A percentile compares a stretch with the other conserved stretches of the same genome.
Conservation (phyloP, 139 green algal genomes). For the Tetratostichococcus sp. region DNA sequence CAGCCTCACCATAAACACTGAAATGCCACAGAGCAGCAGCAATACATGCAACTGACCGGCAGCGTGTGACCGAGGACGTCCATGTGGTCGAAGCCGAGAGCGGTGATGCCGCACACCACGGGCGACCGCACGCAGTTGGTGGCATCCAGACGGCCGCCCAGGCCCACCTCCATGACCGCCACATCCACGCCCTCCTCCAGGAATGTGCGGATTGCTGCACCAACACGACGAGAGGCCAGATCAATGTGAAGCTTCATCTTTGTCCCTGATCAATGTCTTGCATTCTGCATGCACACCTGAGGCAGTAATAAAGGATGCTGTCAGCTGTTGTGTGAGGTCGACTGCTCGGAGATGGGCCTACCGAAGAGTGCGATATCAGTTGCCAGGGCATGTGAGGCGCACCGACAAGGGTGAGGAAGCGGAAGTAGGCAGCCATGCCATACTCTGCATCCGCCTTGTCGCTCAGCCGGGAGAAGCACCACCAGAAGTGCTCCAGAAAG, state of each 20-base stretch:
- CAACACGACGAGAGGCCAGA: not conserved
- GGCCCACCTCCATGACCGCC: slow-evolving; percentile 90
- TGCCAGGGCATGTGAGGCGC: too few species aligned
- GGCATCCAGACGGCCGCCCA: slow-evolving; percentile 92
- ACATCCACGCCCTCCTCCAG: slow-evolving; percentile 70
- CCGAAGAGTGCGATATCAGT: too few species aligned
- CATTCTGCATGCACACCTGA: too few species aligned
- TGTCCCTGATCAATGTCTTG: too few species aligned
- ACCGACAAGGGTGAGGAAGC: slow-evolving; percentile 92
- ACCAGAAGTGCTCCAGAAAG: slow-evolving; percentile 64
- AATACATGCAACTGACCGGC: too few species aligned
- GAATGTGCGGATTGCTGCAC: slow-evolving; percentile 59
- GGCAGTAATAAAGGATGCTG: too few species aligned
- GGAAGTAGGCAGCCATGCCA: slow-evolving; percentile 90
- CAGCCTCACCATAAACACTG: too few species aligned
- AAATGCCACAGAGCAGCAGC: too few species aligned
- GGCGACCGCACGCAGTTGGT: slow-evolving; percentile 77
- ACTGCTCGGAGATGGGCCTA: too few species aligned
- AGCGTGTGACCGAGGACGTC: slow-evolving; percentile 92
- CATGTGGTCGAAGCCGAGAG: slow-evolving; percentile 94
- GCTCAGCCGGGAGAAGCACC: slow-evolving; percentile 38
- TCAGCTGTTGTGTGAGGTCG: too few species aligned
- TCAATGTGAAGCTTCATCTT: too few species aligned
- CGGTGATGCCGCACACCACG: slow-evolving; percentile 73
- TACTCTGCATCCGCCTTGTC: slow-evolving; percentile 36